phyloP scores from a whole-genome alignment of 306 rosid species.

The cucumber (Cucumis sativus) region DNA sequence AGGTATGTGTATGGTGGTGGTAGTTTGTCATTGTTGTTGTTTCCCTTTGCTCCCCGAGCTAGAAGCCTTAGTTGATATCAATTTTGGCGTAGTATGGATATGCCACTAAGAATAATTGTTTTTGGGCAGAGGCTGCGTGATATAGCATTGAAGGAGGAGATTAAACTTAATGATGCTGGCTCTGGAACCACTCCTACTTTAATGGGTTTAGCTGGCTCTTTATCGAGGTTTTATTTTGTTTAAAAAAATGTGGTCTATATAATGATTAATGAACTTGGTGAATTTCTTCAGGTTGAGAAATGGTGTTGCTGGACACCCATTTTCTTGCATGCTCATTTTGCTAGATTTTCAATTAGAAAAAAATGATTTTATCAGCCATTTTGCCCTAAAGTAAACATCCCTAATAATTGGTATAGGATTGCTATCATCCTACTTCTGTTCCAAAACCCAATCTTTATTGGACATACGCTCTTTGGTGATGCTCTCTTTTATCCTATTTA shows the following conservation, averaged over 20 bases:
- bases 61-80: not conserved
- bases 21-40: not conserved
- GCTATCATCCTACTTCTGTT: not conserved
- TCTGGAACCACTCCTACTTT: constrained; percentile 47
- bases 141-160: constrained; percentile 61
- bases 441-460: not conserved
- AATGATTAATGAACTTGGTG: not conserved
- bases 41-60: not conserved
- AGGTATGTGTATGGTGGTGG: constrained; percentile 24
- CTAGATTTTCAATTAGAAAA: not conserved
- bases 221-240: constrained; percentile 51
- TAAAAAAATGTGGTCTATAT: not conserved
- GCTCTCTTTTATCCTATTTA: not conserved
- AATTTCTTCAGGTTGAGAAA: not conserved
- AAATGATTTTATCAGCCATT: not conserved
- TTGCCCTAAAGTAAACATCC: not conserved
- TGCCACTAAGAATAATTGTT: not conserved
- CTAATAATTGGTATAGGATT: not conserved
- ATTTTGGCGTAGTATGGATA: not conserved
- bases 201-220: constrained; percentile 64
- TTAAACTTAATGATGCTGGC: constrained; percentile 24
- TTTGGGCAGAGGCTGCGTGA: constrained; percentile 56
- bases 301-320: not conserved
- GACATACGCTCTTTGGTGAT: not conserved
- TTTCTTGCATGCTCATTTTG: not conserved